Percentiles rank a stretch among this genome's conserved stretches.
Conservation (phyloP, 2,329 filamentous ascomycete genomes). For the Seiridium unicorne region DNA sequence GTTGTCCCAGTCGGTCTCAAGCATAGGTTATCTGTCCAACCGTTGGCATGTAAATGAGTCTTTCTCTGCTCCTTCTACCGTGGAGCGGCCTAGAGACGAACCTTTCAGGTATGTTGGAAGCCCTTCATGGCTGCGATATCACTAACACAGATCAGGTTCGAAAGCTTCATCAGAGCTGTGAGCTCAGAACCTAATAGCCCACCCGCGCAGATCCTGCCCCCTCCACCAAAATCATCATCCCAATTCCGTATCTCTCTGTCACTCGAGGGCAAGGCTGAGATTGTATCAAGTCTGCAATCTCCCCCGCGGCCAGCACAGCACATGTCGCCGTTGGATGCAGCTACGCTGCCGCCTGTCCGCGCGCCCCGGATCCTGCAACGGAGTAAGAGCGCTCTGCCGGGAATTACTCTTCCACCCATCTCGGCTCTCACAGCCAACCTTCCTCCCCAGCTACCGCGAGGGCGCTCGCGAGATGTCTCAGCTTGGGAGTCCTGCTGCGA, state of each 20-base stretch:
- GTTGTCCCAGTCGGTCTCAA: conserved; percentile 40
- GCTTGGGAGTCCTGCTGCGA: conserved; percentile 93
- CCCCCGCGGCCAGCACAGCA: conserved; percentile 63
- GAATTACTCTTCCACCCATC: conserved; percentile 57
- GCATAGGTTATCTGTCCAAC: conserved; percentile 52
- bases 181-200: conserved; percentile 35
- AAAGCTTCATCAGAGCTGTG: conserved; percentile 41
- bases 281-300: conserved; percentile 69
- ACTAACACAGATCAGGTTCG: conserved; percentile 31
- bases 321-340: conserved; percentile 43
- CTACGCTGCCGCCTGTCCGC: conserved; percentile 47
- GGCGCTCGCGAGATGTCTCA: conserved; percentile 81
- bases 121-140: neutral
- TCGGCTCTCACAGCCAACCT: conserved; percentile 50
- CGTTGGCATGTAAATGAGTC: conserved; percentile 55
- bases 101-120: conserved; percentile 40
- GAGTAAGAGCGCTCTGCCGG: conserved; percentile 66
- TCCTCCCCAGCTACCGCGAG: conserved; percentile 58
- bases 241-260: conserved; percentile 78
- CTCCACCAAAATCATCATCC: conserved; percentile 42
- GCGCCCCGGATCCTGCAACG: conserved; percentile 58
- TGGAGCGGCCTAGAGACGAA: conserved; percentile 38
- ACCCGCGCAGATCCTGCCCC: conserved; percentile 32
- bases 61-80: conserved; percentile 46
- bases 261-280: conserved; percentile 85